Conservation (phyloP, 2,329 filamentous ascomycete genomes). For the Cercospora brassicicola region DNA sequence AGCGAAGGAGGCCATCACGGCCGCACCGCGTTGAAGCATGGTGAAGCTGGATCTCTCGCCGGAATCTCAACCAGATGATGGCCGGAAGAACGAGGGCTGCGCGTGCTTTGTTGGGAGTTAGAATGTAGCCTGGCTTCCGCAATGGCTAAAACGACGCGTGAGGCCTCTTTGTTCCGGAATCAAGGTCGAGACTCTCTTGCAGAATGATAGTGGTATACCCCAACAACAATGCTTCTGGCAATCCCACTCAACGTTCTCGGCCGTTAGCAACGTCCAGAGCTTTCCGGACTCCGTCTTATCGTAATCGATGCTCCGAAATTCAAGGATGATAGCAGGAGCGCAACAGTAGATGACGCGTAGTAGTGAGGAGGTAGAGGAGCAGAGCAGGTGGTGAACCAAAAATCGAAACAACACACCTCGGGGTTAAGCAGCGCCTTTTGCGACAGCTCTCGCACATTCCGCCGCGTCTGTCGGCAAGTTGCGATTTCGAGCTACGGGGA, state of each 20-base stretch:
- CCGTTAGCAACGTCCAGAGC: neutral
- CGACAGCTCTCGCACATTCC: constrained; percentile 1
- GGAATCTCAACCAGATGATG: neutral
- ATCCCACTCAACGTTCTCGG: neutral
- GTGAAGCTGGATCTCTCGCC: neutral
- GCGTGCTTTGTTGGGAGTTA: neutral
- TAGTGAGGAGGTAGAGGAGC: neutral
- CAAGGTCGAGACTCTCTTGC: neutral
- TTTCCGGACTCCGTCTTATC: neutral
- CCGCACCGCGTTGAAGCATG: constrained; percentile 12
- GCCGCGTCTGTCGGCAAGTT: neutral
- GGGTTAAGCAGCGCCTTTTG: neutral
- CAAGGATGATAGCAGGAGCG: neutral
- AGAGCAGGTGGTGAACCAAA: neutral
- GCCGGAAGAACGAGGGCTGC: neutral
- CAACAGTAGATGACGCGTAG: neutral
- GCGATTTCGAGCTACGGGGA: constrained; percentile 2
- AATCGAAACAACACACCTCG: neutral
- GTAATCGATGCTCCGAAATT: neutral
- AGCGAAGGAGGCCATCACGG: constrained; percentile 42
- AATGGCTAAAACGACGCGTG: neutral
- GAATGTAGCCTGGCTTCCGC: neutral
- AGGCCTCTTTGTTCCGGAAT: neutral
- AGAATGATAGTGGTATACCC: neutral
- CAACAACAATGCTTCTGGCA: neutral